A percentile compares a stretch with the other conserved stretches of the same genome.
These are phyloP conservation scores for Melaleuca alternifolia DNA, from an alignment of 345 rosid species.

Conservation along the genomic window DNA sequence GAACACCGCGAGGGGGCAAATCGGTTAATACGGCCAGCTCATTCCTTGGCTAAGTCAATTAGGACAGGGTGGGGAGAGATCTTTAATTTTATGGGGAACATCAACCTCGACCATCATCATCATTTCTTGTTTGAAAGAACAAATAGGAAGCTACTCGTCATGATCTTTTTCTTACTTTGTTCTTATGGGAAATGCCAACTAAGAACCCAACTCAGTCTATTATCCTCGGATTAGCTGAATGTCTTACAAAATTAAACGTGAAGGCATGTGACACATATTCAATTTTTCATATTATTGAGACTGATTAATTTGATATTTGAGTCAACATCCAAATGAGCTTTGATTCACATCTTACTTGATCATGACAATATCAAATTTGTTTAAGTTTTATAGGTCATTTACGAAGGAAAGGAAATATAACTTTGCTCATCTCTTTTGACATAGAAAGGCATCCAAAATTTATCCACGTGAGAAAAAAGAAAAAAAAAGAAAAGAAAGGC, in stretches of 20 bases:
- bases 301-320: background rate
- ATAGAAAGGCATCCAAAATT: background rate
- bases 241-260: background rate
- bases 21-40: background rate
- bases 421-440: no score
- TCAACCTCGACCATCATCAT: background rate
- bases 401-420: background rate
- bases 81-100: background rate
- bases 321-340: background rate
- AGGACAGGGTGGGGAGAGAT: background rate
- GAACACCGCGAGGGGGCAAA: background rate
- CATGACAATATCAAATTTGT: background rate
- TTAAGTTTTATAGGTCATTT: no score
- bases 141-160: background rate
- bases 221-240: background rate
- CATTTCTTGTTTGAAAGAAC: background rate
- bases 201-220: background rate
- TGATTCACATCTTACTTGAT: background rate
- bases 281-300: background rate
- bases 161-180: background rate
- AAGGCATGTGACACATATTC: rapidly evolving
- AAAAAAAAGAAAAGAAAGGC: background rate
- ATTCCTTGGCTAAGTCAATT: background rate
- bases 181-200: background rate
- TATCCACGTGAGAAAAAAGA: background rate